Evolutionary conservation across 768 basidiomycete species (phyloP).

Genomic region (Leccinellum luteum): DNA sequence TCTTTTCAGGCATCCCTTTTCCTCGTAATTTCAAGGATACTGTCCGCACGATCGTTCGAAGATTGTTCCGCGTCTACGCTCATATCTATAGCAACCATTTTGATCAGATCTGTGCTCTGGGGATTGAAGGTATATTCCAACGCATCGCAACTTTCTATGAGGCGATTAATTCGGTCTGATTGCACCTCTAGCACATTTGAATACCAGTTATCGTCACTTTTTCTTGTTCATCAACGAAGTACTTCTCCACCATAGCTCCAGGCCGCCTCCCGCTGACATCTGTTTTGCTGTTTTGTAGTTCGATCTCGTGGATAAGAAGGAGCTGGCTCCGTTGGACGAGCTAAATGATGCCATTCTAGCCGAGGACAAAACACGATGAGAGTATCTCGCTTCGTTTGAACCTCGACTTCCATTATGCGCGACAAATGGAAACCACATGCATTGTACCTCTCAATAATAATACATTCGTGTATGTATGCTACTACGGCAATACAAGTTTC

Average conservation of each 20-base stretch:
- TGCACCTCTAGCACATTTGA: conserved; percentile 75
- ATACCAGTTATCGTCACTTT: conserved; percentile 98
- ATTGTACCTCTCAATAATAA: conserved; percentile 11
- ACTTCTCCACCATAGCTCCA: conserved; percentile 17
- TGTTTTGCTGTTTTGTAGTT: conserved; percentile 48
- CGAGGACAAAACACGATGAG: conserved; percentile 43
- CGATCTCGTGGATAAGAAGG: conserved; percentile 94
- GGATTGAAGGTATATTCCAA: conserved; percentile 80
- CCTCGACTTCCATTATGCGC: not conserved
- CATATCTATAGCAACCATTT: conserved; percentile 99
- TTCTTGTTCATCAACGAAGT: conserved; percentile 97
- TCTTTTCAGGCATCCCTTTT: conserved; percentile 74
- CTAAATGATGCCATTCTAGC: conserved; percentile 87
- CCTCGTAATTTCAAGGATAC: conserved; percentile 87
- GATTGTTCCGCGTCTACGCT: conserved; percentile 95
- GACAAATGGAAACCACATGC: not conserved
- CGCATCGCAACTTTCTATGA: not conserved
- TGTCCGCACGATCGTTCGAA: conserved; percentile 86
- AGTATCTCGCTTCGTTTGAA: not conserved
- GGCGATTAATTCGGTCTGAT: not conserved
- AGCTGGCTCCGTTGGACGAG: conserved; percentile 91
- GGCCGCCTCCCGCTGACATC: conserved; percentile 9
- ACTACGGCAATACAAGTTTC: conserved; percentile 7
- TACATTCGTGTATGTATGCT: conserved; percentile 12
- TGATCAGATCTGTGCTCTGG: conserved; percentile 96